Base-by-base conservation (phyloP, 1,284 basidiomycete genomes). In the Ganoderma multipileum region DNA sequence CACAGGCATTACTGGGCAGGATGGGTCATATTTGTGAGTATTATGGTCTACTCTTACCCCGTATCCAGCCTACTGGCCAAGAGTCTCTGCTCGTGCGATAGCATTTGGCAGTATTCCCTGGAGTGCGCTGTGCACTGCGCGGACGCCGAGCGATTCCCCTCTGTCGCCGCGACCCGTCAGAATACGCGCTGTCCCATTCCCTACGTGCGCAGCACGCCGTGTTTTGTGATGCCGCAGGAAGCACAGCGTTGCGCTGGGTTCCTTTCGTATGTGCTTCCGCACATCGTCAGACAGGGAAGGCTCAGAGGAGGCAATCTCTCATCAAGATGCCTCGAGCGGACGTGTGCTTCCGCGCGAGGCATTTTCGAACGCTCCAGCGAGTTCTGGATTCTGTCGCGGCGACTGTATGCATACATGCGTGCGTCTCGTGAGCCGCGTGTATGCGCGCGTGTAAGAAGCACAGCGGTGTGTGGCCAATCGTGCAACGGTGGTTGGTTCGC, bases 1-100 rank as follows among this genome's bases (percentile, higher is more conserved):
- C 71, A 42, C 76, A 95, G 95, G 95, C 79, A 94, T 97, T 79
- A 96, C 95, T 74, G 95, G 95, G 23, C 95, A 96, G 81, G 95
- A 96, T 81, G 95, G 95, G 39, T 95, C 94, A 8, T 96, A 96
- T 79, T 82, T 96, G 91, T 95, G 76, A 80, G 91, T 80, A 16
- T 41, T 59, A 12, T 18, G 3, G 9, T 58, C 30, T 20, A n/a
- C 20, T 20, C 3, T 38, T 3, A 3, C 30, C 18, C 33, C 18
- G n/a, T 47, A 8, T 9, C 20, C n/a, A 26, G n/a, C 47, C 47
- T 50, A 2, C 47, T 50, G 23, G 47, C 23, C 47, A 50, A 23
- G 47, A 50, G 47, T 4, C 47, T 20, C 23, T 12, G 7, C 23
- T 50, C 47, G 23, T 50, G 47, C 47, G 47, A 26, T 20, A 26